These are phyloP conservation scores for Aspergillus eucalypticola DNA, from an alignment of 2,329 filamentous ascomycete species.

Conservation along the genomic window DNA sequence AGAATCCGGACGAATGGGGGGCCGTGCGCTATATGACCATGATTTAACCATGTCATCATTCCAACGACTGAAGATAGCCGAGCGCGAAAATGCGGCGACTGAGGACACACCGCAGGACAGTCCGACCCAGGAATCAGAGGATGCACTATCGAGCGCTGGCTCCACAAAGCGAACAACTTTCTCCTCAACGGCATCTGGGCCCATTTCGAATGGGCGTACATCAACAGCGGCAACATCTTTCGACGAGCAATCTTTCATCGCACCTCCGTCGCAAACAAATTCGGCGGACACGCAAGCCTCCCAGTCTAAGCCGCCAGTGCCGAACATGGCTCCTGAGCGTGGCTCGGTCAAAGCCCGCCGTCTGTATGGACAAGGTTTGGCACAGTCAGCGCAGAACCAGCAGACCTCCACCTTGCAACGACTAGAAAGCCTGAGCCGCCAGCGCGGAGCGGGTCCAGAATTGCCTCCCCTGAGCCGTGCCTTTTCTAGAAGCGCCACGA, in stretches of 20 bases:
- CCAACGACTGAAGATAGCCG: conserved; percentile 65
- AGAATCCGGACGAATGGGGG: conserved; percentile 54
- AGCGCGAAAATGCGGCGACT: conserved; percentile 52
- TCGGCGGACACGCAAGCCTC: conserved; percentile 24
- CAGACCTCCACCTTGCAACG: conserved; percentile 75
- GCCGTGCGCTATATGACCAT: conserved; percentile 76
- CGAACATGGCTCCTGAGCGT: conserved; percentile 56
- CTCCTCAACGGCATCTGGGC: conserved; percentile 79
- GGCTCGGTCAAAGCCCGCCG: conserved; percentile 69
- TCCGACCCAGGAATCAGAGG: conserved; percentile 43
- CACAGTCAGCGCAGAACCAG: conserved; percentile 77
- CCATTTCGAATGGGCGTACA: conserved; percentile 66
- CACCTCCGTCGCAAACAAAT: conserved; percentile 25
- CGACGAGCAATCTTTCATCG: conserved; percentile 62
- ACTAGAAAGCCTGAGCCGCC: conserved; percentile 74
- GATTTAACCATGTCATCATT: conserved; percentile 83
- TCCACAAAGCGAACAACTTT: conserved; percentile 76
- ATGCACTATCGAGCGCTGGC: conserved; percentile 60
- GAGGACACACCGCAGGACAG: conserved; percentile 42
- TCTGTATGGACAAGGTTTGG: conserved; percentile 80
- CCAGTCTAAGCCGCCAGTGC: conserved; percentile 29
- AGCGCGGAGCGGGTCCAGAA: conserved; percentile 60
- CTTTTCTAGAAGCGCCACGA: conserved; percentile 62
- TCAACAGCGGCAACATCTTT: conserved; percentile 90
- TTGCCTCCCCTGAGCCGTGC: conserved; percentile 47